Base-by-base conservation (phyloP, 345 rosid species). In the Capsella bursapastoris region DNA sequence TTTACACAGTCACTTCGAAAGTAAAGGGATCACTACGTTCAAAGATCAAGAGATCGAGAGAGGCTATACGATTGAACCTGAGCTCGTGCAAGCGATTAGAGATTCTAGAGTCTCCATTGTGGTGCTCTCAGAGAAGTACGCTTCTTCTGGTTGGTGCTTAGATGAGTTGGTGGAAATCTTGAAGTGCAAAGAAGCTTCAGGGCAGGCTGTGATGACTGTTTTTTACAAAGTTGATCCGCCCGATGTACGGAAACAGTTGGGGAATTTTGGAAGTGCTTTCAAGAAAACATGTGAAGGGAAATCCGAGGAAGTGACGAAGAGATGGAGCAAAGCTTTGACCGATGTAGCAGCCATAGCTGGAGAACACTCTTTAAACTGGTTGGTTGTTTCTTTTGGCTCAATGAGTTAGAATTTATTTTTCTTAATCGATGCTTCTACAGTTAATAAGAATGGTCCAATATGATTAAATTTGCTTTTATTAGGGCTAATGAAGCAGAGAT, bases 401-500 rank as follows among this genome's bases (percentile, higher is more conserved):
- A 1, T 43, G 7, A 4, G 0, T 43, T 43, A 12, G 47, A 34
- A 34, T 43, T 13, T 41, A 11, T 41, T 0, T 12, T 41, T 41
- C 47, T 41, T 4, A 41, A 41, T 12, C 2, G 0, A 4, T 41
- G 14, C n/a, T 41, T 41, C 2, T 12, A 0, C 7, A 0, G 47
- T 18, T 18, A 18, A 18, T 18, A 18, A 18, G 22, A 18, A 18
- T 18, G 22, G 22, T 18, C 22, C 28, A 6, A 44, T 15, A 0
- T 1, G 6, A 4, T 3, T 31, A n/a, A 37, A 1, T n/a, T 49
- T 41, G 44, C 18, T n/a, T 25, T 43, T 37, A 8, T 28, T 14
- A 58, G 74, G 74, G 13, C 18, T 47, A 18, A 35, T 35, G 74
- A 70, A 58, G 58, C 49, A 9, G 29, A 35, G 11, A 53, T 74